These are phyloP conservation scores for Sugiyamaella neomexicana DNA, from an alignment of 1,139 yeast genomes.

Conservation along the genomic window DNA sequence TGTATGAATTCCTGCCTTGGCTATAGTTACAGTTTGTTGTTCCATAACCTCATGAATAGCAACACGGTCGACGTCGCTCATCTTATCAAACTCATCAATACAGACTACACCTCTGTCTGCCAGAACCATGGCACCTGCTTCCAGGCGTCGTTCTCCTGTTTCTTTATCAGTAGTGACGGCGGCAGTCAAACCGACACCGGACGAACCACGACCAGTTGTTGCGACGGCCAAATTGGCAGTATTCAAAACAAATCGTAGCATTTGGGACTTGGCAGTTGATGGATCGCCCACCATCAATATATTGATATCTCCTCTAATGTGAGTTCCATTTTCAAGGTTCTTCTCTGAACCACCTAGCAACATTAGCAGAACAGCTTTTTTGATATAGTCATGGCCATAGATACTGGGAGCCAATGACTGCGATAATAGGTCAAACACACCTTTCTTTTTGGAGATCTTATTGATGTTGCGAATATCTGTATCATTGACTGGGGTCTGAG, in stretches of 20 bases:
- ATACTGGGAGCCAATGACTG: conserved; percentile 94
- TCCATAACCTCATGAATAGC: conserved; percentile 99
- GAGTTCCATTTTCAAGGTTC: conserved; percentile 92
- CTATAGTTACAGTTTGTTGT: conserved; percentile 97
- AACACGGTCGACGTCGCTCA: conserved; percentile 95
- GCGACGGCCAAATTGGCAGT: conserved; percentile 96
- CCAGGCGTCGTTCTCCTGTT: conserved; percentile 94
- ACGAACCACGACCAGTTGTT: conserved; percentile 98
- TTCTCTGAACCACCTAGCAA: conserved; percentile 92
- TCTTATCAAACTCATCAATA: conserved; percentile 97
- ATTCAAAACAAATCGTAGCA: conserved; percentile 87
- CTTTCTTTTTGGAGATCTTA: conserved; percentile 57
- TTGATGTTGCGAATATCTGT: conserved; percentile 85
- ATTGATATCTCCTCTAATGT: conserved; percentile 96
- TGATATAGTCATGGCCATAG: conserved; percentile 88
- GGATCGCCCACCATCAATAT: conserved; percentile 98
- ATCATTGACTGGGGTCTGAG: conserved; percentile 74
- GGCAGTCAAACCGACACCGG: conserved; percentile 99
- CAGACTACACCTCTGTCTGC: conserved; percentile 98
- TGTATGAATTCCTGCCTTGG: conserved; percentile 98
- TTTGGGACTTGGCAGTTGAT: conserved; percentile 96
- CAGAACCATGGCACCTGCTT: conserved; percentile 99
- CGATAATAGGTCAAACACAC: conserved; percentile 75
- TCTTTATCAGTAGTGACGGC: conserved; percentile 97
- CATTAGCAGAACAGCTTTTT: conserved; percentile 89